Conservation (phyloP, 495 filamentous ascomycete species). For the Polyplosphaeria fusca region DNA sequence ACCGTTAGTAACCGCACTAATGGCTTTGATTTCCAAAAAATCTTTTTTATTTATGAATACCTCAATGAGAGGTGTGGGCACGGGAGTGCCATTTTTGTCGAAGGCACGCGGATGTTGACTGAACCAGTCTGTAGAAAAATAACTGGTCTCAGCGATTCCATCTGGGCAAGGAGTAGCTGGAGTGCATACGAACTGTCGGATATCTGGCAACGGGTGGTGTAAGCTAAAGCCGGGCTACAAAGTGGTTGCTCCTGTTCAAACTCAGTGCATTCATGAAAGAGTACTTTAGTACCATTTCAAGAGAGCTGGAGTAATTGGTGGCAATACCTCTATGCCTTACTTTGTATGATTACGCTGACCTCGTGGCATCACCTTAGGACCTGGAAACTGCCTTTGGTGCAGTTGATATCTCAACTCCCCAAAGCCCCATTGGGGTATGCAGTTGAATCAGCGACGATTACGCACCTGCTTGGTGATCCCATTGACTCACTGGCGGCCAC, state of each 20-base stretch:
- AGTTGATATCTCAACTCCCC: slow-evolving; percentile 15
- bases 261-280: too few relatives aligned
- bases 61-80: slow-evolving; percentile 5
- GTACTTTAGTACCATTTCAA: too few relatives aligned
- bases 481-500: slow-evolving; percentile 13
- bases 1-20: slow-evolving; percentile 10
- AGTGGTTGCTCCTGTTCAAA: too few relatives aligned
- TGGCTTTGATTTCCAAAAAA: slow-evolving; percentile 4
- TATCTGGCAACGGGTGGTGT: slow-evolving; percentile 15
- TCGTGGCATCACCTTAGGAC: too few relatives aligned
- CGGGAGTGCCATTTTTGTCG: slow-evolving; percentile 10
- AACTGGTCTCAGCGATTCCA: slow-evolving; percentile 1
- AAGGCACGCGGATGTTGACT: slow-evolving; percentile 5
- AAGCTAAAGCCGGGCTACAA: too few relatives aligned
- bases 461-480: slow-evolving; percentile 15
- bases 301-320: too few relatives aligned
- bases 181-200: neutral
- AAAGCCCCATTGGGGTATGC: slow-evolving; percentile 3
- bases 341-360: too few relatives aligned
- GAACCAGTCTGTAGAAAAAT: slow-evolving; percentile 1
- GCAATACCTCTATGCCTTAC: too few relatives aligned
- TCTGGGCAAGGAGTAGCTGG: slow-evolving; percentile 13
- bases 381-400: slow-evolving; percentile 17
- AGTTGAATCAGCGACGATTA: slow-evolving; percentile 1
- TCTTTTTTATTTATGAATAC: neutral